Conservation (phyloP, 768 basidiomycete species). For the Boletus reticulatus region DNA sequence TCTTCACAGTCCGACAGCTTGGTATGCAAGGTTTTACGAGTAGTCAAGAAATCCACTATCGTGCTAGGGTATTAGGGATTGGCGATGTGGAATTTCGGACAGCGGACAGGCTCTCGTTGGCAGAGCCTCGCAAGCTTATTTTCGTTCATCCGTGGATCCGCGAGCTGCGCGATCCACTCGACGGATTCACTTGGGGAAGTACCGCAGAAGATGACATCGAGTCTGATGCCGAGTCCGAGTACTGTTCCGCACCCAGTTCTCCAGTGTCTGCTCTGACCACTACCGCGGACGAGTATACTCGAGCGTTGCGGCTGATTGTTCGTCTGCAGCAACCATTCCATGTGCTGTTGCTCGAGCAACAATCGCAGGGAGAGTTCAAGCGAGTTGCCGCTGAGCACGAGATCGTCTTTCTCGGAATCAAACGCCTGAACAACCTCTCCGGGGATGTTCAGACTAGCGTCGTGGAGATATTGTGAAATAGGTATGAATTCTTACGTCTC, state of each 20-base stretch:
- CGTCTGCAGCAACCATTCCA: slow-evolving; percentile 4
- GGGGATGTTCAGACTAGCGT: not conserved
- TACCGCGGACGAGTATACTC: not conserved
- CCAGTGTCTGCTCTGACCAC: not conserved
- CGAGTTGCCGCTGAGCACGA: not conserved
- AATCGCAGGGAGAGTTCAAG: not conserved
- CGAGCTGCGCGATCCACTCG: not conserved
- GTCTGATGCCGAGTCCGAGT: not conserved
- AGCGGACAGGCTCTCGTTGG: not conserved
- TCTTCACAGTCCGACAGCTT: not conserved
- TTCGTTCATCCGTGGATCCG: slow-evolving; percentile 9
- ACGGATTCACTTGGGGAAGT: not conserved
- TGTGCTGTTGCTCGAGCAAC: not conserved
- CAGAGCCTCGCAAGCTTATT: not conserved
- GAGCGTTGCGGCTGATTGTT: slow-evolving; percentile 1
- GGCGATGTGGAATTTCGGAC: not conserved
- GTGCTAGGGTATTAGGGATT: not conserved
- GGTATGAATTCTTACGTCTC: too few species aligned
- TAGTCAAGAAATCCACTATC: not conserved
- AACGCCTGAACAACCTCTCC: not conserved
- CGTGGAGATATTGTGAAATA: too few species aligned
- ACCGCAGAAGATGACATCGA: not conserved
- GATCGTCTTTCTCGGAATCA: not conserved
- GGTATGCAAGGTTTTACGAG: not conserved
- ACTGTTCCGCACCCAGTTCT: too few species aligned